A percentile compares a stretch with the other conserved stretches of the same genome.
phyloP scores from a whole-genome alignment of 2,329 filamentous ascomycete genomes.

The Xylariaceae sp. region DNA sequence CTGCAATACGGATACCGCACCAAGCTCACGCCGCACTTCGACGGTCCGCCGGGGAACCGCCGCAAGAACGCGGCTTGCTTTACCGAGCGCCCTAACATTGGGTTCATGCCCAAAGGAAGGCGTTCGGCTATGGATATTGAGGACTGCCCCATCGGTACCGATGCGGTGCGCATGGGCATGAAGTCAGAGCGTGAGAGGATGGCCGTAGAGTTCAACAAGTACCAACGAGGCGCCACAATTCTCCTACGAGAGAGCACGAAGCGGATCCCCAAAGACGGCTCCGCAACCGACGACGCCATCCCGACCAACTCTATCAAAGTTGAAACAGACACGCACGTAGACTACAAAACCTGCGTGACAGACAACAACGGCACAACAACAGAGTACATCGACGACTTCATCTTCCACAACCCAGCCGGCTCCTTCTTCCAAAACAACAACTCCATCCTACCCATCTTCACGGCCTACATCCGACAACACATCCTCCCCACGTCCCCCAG shows the following conservation, averaged over 20 bases:
- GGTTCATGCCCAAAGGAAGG: slow-evolving; percentile 84
- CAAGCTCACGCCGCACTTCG: slow-evolving; percentile 95
- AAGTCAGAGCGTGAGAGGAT: slow-evolving; percentile 73
- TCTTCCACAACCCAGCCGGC: slow-evolving; percentile 86
- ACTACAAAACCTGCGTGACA: slow-evolving; percentile 85
- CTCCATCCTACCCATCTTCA: slow-evolving; percentile 85
- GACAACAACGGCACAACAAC: slow-evolving; percentile 76
- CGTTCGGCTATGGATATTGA: slow-evolving; percentile 85
- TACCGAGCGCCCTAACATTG: slow-evolving; percentile 67
- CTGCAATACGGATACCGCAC: slow-evolving; percentile 91
- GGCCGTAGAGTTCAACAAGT: slow-evolving; percentile 61
- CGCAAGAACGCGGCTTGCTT: slow-evolving; percentile 49
- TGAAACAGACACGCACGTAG: slow-evolving; percentile 56
- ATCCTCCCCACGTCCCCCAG: slow-evolving; percentile 54
- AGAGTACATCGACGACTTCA: slow-evolving; percentile 80
- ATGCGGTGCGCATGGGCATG: slow-evolving; percentile 75
- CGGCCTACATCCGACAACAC: slow-evolving; percentile 75
- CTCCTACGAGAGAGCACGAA: slow-evolving; percentile 80
- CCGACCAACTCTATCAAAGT: slow-evolving; percentile 44
- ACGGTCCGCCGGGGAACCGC: slow-evolving; percentile 59
- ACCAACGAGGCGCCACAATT: slow-evolving; percentile 78
- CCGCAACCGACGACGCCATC: slow-evolving; percentile 4
- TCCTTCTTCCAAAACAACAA: slow-evolving; percentile 99
- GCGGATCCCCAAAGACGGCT: slow-evolving; percentile 53
- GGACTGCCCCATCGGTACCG: slow-evolving; percentile 92